phyloP scores from a whole-genome alignment of 2,329 filamentous ascomycete genomes.

The Botrytis cinerea region DNA sequence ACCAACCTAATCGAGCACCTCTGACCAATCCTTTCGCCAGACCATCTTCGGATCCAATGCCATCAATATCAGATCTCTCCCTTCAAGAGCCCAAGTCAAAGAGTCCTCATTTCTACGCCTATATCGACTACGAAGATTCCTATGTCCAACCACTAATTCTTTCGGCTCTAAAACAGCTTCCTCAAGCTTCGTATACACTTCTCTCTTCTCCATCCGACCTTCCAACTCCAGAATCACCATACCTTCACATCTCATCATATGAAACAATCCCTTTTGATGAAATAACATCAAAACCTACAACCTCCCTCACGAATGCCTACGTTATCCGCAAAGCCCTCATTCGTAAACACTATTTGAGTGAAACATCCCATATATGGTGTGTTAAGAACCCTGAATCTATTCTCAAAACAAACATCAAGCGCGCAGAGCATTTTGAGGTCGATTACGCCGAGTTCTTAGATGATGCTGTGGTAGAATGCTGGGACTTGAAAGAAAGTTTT shows the following conservation, averaged over 20 bases:
- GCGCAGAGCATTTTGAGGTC: slow-evolving; percentile 84
- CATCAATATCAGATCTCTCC: slow-evolving; percentile 30
- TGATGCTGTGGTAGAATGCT: slow-evolving; percentile 87
- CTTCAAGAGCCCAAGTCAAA: slow-evolving; percentile 33
- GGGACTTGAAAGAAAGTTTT: slow-evolving; percentile 79
- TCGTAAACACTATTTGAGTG: slow-evolving; percentile 88
- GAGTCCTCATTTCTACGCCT: slow-evolving; percentile 60
- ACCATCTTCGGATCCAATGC: slow-evolving; percentile 27
- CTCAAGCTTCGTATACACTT: slow-evolving; percentile 54
- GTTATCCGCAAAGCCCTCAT: slow-evolving; percentile 96
- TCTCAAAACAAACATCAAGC: slow-evolving; percentile 70
- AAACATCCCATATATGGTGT: slow-evolving; percentile 81
- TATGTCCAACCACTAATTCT: slow-evolving; percentile 89
- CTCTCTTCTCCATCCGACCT: slow-evolving; percentile 51
- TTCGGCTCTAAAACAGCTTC: slow-evolving; percentile 66
- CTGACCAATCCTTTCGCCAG: slow-evolving; percentile 24
- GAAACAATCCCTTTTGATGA: slow-evolving; percentile 85
- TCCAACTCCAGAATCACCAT: slow-evolving; percentile 29
- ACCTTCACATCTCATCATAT: slow-evolving; percentile 80
- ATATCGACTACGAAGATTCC: slow-evolving; percentile 80
- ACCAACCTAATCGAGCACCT: slow-evolving; percentile 21
- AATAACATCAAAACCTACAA: slow-evolving; percentile 60
- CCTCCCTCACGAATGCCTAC: slow-evolving; percentile 80
- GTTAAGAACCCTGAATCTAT: slow-evolving; percentile 76
- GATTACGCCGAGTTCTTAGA: slow-evolving; percentile 97